Evolutionary conservation across 2,329 filamentous ascomycete species (phyloP).

Genomic region (Curvularia eragrostidis): DNA sequence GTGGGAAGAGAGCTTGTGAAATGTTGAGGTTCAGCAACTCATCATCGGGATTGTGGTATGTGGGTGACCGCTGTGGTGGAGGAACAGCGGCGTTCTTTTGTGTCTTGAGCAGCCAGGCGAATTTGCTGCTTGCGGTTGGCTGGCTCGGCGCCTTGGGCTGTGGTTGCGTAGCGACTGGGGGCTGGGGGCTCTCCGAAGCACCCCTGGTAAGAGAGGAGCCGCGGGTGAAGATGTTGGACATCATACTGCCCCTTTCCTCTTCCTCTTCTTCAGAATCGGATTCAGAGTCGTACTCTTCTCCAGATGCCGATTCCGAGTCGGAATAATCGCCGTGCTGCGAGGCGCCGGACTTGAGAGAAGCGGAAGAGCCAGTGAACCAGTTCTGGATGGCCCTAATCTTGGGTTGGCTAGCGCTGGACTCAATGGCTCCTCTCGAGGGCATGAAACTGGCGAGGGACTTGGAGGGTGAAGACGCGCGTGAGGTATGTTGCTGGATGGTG

Average conservation of each 20-base stretch:
- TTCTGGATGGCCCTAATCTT: slow-evolving; percentile 51
- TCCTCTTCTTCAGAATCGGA: slow-evolving; percentile 31
- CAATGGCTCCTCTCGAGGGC: slow-evolving; percentile 40
- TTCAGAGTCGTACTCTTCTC: slow-evolving; percentile 36
- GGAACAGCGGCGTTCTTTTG: slow-evolving; percentile 43
- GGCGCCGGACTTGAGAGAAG: slow-evolving; percentile 56
- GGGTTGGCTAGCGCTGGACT: slow-evolving; percentile 42
- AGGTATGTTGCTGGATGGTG: slow-evolving; percentile 49
- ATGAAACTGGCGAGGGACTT: slow-evolving; percentile 52
- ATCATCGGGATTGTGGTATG: slow-evolving; percentile 48
- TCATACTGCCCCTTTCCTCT: slow-evolving; percentile 40
- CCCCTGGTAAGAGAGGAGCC: slow-evolving; percentile 35
- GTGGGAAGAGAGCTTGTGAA: slow-evolving; percentile 60
- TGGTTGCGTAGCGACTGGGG: slow-evolving; percentile 23
- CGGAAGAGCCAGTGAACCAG: slow-evolving; percentile 62
- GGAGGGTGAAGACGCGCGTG: slow-evolving; percentile 48
- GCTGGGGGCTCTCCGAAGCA: slow-evolving; percentile 30
- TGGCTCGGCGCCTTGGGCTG: slow-evolving; percentile 31
- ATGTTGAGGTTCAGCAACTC: slow-evolving; percentile 65
- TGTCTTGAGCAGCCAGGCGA: slow-evolving; percentile 47
- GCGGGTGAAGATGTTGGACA: slow-evolving; percentile 45
- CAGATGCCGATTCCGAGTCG: slow-evolving; percentile 37
- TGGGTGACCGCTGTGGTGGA: slow-evolving; percentile 34
- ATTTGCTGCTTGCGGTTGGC: slow-evolving; percentile 40
- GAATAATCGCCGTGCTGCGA: slow-evolving; percentile 38